Percentiles rank a stretch among this genome's conserved stretches.
Evolutionary conservation across 2,329 filamentous ascomycete species (phyloP).

Genomic region (Eurotiales sp.): DNA sequence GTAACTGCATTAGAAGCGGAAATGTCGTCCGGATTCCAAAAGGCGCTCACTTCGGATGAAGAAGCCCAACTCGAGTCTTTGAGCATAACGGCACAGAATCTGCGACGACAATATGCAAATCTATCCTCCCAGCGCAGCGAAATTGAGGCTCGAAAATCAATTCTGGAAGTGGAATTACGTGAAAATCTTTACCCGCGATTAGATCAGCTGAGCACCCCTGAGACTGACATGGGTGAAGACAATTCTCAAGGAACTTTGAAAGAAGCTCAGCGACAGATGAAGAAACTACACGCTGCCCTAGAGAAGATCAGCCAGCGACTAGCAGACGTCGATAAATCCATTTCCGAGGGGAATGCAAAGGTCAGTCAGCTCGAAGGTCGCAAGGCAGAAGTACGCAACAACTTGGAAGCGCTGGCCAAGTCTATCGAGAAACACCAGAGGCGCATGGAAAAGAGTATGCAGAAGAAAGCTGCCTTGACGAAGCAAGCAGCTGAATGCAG

Average conservation of each 20-base stretch:
- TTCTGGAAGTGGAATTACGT: conserved; percentile 81
- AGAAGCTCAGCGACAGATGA: conserved; percentile 76
- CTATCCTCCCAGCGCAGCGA: conserved; percentile 70
- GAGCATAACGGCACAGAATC: conserved; percentile 63
- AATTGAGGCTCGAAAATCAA: conserved; percentile 74
- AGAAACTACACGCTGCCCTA: conserved; percentile 68
- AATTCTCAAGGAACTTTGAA: conserved; percentile 62
- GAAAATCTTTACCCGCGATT: conserved; percentile 84
- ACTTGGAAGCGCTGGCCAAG: conserved; percentile 70
- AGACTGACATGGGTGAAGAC: conserved; percentile 62
- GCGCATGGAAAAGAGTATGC: conserved; percentile 84
- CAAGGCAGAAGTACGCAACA: conserved; percentile 62
- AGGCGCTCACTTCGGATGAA: conserved; percentile 76
- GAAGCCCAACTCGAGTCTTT: conserved; percentile 74
- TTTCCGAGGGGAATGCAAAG: conserved; percentile 57
- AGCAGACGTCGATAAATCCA: conserved; percentile 67
- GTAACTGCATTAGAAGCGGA: conserved; percentile 76
- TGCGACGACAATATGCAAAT: conserved; percentile 74
- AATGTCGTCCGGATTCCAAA: conserved; percentile 83
- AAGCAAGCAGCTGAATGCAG: conserved; percentile 75
- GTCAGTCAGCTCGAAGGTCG: conserved; percentile 58
- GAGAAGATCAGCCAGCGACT: conserved; percentile 65
- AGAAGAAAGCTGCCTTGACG: conserved; percentile 76
- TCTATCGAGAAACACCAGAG: conserved; percentile 84
- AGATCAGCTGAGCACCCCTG: conserved; percentile 76